Percentiles rank a stretch among this genome's conserved stretches.
These are phyloP conservation scores for Fusarium sp. DNA, from an alignment of 2,329 filamentous ascomycete species.

Conservation along the genomic window DNA sequence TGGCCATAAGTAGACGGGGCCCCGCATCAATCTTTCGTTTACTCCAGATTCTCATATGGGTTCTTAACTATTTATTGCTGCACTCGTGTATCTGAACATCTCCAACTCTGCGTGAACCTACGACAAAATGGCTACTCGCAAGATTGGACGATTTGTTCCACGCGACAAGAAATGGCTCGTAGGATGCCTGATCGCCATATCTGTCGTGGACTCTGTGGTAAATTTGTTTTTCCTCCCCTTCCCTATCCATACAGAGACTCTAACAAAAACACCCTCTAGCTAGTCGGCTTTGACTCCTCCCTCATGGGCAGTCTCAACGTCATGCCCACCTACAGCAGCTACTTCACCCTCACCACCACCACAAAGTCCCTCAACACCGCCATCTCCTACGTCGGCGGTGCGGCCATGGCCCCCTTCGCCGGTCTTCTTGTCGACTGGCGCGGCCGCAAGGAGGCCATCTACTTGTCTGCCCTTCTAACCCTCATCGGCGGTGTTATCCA, in stretches of 20 bases:
- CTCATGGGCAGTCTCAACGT: slow-evolving; percentile 18
- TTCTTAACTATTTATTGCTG: not conserved
- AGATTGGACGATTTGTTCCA: slow-evolving; percentile 8
- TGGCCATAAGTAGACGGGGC: too few species aligned
- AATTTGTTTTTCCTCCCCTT: not conserved
- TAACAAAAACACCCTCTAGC: not conserved
- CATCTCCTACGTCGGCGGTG: slow-evolving; percentile 10
- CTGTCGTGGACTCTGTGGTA: slow-evolving; percentile 16
- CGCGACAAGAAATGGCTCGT: slow-evolving; percentile 16
- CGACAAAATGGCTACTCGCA: slow-evolving; percentile 1
- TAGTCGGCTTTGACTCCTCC: slow-evolving; percentile 13
- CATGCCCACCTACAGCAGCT: slow-evolving; percentile 13
- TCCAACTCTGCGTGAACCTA: not conserved
- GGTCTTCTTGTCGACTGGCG: slow-evolving; percentile 35
- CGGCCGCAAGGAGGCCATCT: not conserved
- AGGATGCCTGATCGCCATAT: slow-evolving; percentile 7
- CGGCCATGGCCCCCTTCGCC: slow-evolving; percentile 5
- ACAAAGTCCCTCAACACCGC: slow-evolving; percentile 19
- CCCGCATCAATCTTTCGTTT: too few species aligned
- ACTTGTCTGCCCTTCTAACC: not conserved
- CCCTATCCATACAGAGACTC: not conserved
- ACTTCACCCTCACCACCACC: slow-evolving; percentile 18
- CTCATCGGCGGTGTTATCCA: slow-evolving; percentile 12
- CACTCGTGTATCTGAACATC: not conserved
- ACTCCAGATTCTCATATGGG: too few species aligned